Percentiles rank a stretch among this genome's conserved stretches.
phyloP scores from a whole-genome alignment of 805 yeast genomes.

The Pichia occidentalis region DNA sequence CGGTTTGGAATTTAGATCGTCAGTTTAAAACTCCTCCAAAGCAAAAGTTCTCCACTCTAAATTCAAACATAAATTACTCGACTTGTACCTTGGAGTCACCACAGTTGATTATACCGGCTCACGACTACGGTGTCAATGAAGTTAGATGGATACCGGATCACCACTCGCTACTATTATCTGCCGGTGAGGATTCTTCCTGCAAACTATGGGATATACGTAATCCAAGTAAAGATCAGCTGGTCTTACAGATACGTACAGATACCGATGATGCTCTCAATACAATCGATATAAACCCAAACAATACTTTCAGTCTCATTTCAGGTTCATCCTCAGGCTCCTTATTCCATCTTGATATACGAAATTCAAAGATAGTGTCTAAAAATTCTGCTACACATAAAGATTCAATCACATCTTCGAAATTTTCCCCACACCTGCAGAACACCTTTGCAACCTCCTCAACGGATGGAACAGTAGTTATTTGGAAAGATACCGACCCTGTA shows the following conservation, averaged over 20 bases:
- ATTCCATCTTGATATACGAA: slow-evolving; percentile 61
- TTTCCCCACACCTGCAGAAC: slow-evolving; percentile 56
- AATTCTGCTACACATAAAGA: slow-evolving; percentile 38
- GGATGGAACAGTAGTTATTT: slow-evolving; percentile 55
- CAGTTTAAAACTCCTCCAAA: slow-evolving; percentile 15
- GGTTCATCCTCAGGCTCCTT: slow-evolving; percentile 59
- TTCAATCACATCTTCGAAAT: slow-evolving; percentile 57
- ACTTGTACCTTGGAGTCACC: slow-evolving; percentile 15
- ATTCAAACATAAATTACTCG: slow-evolving; percentile 7
- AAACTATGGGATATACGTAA: slow-evolving; percentile 50
- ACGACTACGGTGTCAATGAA: slow-evolving; percentile 57
- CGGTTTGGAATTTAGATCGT: slow-evolving; percentile 56
- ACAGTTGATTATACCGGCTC: slow-evolving; percentile 24
- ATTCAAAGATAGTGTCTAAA: slow-evolving; percentile 27
- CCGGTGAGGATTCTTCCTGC: slow-evolving; percentile 55
- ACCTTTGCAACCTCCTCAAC: slow-evolving; percentile 63
- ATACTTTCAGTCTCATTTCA: slow-evolving; percentile 53
- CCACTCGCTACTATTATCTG: slow-evolving; percentile 53
- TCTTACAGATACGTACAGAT: slow-evolving; percentile 4
- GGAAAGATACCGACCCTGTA: slow-evolving; percentile 41
- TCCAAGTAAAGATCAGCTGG: slow-evolving; percentile 13
- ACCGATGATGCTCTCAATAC: slow-evolving; percentile 36
- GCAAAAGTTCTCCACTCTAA: slow-evolving; percentile 10
- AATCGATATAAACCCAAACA: slow-evolving; percentile 51
- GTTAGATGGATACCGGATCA: slow-evolving; percentile 63